Evolutionary conservation across 768 basidiomycete species (phyloP).

Genomic region (Psilocybe cyanescens): DNA sequence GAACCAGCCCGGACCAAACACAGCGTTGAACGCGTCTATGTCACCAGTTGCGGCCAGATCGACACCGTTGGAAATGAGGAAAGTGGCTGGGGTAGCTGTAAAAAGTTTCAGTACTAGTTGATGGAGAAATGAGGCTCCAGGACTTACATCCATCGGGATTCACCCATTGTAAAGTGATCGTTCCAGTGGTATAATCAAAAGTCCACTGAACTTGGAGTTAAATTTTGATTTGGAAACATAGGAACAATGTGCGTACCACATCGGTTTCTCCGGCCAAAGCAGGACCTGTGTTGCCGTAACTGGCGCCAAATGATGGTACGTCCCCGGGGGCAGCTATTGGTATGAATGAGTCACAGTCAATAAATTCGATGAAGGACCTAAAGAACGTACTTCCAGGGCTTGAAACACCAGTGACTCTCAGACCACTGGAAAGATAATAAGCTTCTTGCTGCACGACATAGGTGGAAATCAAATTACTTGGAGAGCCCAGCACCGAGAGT

Average conservation of each 20-base stretch:
- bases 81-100: conserved; percentile 5
- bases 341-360: neutral
- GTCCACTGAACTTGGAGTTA: conserved; percentile 4
- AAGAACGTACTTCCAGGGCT: conserved; percentile 2
- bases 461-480: neutral
- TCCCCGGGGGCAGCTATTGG: neutral
- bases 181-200: conserved; percentile 1
- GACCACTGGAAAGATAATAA: neutral
- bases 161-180: conserved; percentile 3
- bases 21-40: conserved; percentile 5
- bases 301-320: neutral
- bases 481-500: conserved; percentile 6
- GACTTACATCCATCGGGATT: conserved; percentile 11
- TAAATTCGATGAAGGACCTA: no score
- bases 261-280: conserved; percentile 8
- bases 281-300: neutral
- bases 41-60: conserved; percentile 11
- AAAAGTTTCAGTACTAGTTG: neutral
- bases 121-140: neutral
- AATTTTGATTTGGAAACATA: neutral
- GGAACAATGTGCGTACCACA: conserved; percentile 1
- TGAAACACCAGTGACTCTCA: conserved; percentile 3
- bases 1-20: conserved; percentile 6
- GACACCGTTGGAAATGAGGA: conserved; percentile 4
- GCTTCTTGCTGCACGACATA: neutral